A percentile compares a stretch with the other conserved stretches of the same genome.
Conservation (phyloP, 176 grass and related monocot species). For the Alopecurus myosuroides region DNA sequence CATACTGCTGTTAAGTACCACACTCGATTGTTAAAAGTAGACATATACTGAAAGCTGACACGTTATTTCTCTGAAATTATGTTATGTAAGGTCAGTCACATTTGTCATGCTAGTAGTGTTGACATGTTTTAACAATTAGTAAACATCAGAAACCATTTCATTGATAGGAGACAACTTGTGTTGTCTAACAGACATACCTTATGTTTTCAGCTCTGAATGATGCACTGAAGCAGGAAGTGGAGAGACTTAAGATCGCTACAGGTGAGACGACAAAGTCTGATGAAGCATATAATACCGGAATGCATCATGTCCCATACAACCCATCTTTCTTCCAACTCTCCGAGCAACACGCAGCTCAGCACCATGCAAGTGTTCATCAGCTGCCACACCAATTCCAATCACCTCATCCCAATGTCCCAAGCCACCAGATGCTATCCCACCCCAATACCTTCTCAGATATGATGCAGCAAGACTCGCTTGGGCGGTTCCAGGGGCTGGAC, state of each 20-base stretch:
- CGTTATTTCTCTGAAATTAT: neutral
- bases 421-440: constrained; percentile 55
- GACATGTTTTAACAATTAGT: constrained; percentile 1
- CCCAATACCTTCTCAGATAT: constrained; percentile 62
- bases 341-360: constrained; percentile 37
- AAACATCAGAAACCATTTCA: neutral
- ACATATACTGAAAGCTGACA: neutral
- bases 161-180: neutral
- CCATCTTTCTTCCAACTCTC: constrained; percentile 64
- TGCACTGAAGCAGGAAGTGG: constrained; percentile 74
- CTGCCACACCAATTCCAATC: constrained; percentile 55
- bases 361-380: constrained; percentile 49
- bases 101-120: neutral
- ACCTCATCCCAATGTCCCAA: constrained; percentile 38
- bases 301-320: constrained; percentile 58
- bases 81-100: neutral
- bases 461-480: constrained; percentile 82
- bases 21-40: neutral
- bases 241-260: constrained; percentile 74
- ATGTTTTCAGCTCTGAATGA: constrained; percentile 72
- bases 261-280: constrained; percentile 55
- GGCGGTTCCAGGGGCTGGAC: constrained; percentile 66
- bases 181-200: constrained; percentile 20
- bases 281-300: constrained; percentile 67
- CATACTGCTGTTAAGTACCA: neutral